Evolutionary conservation across 1,284 basidiomycete genomes (phyloP).

Genomic region (Naganishia cerealis): DNA sequence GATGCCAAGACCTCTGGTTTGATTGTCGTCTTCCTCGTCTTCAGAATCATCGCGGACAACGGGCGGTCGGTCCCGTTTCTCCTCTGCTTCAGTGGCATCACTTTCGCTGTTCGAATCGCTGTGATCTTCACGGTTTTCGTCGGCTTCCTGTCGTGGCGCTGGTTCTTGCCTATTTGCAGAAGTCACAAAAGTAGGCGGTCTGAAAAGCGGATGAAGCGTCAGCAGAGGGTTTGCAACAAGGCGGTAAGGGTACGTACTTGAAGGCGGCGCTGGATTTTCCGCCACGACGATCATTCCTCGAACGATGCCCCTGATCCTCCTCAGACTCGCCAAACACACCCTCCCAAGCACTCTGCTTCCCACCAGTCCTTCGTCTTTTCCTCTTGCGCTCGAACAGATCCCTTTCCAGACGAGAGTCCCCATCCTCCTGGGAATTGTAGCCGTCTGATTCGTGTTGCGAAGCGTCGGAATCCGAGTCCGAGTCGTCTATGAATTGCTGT

Average conservation of each 20-base stretch:
- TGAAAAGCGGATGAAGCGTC: conserved; percentile 34
- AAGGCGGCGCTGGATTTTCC: conserved; percentile 62
- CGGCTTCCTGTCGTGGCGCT: conserved; percentile 6
- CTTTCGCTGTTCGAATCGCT: conserved; percentile 37
- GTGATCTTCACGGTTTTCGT: conserved; percentile 10
- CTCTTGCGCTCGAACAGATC: conserved; percentile 71
- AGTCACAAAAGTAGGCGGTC: conserved; percentile 38
- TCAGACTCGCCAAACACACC: conserved; percentile 77
- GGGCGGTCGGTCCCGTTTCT: conserved; percentile 30
- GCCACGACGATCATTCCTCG: conserved; percentile 40
- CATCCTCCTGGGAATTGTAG: conserved; percentile 61
- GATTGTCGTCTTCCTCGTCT: conserved; percentile 45
- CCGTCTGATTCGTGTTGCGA: conserved; percentile 57
- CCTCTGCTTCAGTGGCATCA: conserved; percentile 45
- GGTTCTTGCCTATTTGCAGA: conserved; percentile 25
- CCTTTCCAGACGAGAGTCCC: conserved; percentile 72
- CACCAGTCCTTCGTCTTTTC: conserved; percentile 62
- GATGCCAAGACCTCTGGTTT: conserved; percentile 30
- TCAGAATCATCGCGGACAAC: conserved; percentile 31
- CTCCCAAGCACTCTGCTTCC: conserved; percentile 75
- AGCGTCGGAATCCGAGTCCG: conserved; percentile 65
- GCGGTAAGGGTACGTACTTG: conserved; percentile 33
- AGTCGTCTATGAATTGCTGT: conserved; percentile 72
- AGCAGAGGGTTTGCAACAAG: not conserved
- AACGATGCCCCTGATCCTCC: conserved; percentile 59